Evolutionary conservation across 306 rosid species (phyloP).

Genomic region (Quercus variabilis): DNA sequence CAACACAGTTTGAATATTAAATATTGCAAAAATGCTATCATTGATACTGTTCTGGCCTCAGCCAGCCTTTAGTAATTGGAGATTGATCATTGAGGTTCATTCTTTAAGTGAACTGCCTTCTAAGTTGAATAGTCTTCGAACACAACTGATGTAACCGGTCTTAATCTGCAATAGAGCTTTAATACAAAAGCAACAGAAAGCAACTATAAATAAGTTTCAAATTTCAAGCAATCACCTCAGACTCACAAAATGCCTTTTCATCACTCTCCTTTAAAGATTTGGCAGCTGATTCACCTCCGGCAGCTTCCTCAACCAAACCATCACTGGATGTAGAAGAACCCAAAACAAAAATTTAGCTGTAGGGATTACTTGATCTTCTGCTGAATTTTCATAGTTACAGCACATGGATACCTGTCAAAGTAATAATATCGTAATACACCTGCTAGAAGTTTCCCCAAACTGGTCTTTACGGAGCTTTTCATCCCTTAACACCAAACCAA

Average conservation of each 20-base stretch:
- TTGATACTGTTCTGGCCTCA: background rate
- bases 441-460: conserved; percentile 75
- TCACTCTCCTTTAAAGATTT: conserved; percentile 55
- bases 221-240: conserved; percentile 51
- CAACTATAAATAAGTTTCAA: conserved; percentile 7
- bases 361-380: background rate
- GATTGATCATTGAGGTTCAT: background rate
- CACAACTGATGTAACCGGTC: background rate
- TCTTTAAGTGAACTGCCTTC: background rate
- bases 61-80: background rate
- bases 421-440: conserved; percentile 73
- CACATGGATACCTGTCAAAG: conserved; percentile 69
- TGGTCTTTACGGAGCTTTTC: conserved; percentile 62
- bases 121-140: conserved; percentile 5
- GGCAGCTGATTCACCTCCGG: conserved; percentile 57
- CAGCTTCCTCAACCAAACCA: conserved; percentile 79
- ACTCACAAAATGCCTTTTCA: conserved; percentile 51
- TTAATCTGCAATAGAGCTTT: conserved; percentile 4
- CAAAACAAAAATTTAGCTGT: conserved; percentile 24
- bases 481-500: conserved; percentile 47
- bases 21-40: conserved; percentile 12
- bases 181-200: conserved; percentile 8
- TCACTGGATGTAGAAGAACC: conserved; percentile 48
- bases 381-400: conserved; percentile 5
- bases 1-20: conserved; percentile 11